Conservation (phyloP, 225 moss, liverwort and hornwort species). For the Marchantia paleacea region DNA sequence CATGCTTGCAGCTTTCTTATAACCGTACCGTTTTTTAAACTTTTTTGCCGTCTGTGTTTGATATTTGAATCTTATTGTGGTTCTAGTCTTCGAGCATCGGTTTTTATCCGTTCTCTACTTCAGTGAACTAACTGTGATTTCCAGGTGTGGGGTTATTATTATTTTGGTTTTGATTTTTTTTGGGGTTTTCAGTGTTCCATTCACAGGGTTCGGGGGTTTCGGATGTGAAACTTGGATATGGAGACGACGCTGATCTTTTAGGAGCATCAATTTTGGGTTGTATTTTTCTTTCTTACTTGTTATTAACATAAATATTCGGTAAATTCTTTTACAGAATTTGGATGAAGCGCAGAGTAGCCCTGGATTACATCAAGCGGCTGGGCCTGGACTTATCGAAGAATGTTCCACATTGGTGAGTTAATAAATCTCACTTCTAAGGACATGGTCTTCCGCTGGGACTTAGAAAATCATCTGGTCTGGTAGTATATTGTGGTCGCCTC, state of each 20-base stretch:
- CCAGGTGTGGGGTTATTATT: background rate
- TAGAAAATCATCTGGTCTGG: background rate
- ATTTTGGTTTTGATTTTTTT: background rate
- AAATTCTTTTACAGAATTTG: conserved; percentile 57
- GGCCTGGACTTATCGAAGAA: conserved; percentile 95
- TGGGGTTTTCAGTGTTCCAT: background rate
- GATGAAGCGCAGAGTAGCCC: conserved; percentile 94
- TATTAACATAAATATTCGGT: background rate
- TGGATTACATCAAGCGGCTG: conserved; percentile 95
- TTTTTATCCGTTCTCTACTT: too few species aligned
- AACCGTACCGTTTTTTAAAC: background rate
- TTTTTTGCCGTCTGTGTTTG: background rate
- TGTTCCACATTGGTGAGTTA: conserved; percentile 79
- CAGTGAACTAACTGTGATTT: too few species aligned
- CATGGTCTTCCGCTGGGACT: background rate
- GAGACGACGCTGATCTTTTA: background rate
- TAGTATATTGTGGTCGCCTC: background rate
- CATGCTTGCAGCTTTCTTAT: background rate
- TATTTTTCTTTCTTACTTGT: background rate
- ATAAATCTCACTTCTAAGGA: background rate
- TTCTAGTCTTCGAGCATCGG: too few species aligned
- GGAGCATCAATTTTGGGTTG: background rate
- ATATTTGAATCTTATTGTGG: background rate
- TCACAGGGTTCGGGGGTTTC: background rate
- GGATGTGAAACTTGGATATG: background rate